A percentile compares a stretch with the other conserved stretches of the same genome.
Conservation (phyloP, 768 basidiomycete species). For the Pleurotus tuoliensis region DNA sequence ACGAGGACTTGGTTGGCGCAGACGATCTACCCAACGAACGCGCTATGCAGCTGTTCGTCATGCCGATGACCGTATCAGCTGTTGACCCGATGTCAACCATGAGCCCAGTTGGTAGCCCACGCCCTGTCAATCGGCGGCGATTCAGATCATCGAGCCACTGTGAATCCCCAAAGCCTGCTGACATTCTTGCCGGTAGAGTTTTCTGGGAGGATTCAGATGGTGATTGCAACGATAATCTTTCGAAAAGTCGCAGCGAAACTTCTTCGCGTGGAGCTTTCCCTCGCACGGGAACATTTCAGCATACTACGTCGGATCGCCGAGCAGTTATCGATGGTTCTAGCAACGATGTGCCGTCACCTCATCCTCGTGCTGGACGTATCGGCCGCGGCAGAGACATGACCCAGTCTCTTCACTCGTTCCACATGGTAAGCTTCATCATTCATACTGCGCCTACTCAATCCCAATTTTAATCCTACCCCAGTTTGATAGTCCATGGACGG, state of each 20-base stretch:
- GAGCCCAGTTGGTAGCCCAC: constrained; percentile 49
- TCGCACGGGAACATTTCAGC: constrained; percentile 38
- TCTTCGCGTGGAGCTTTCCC: constrained; percentile 27
- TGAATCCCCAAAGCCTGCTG: constrained; percentile 55
- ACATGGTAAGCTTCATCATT: constrained; percentile 23
- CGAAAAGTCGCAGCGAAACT: constrained; percentile 19
- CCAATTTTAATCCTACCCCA: constrained; percentile 17
- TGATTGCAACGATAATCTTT: constrained; percentile 27
- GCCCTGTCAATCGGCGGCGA: constrained; percentile 29
- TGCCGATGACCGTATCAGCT: constrained; percentile 57
- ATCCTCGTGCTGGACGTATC: constrained; percentile 25
- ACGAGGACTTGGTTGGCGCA: constrained; percentile 79
- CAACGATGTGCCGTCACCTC: constrained; percentile 46
- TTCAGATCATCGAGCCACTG: constrained; percentile 23
- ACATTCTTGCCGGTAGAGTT: constrained; percentile 62
- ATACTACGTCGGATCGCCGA: constrained; percentile 25
- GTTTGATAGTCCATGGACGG: constrained; percentile 5
- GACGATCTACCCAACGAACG: constrained; percentile 71
- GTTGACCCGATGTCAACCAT: constrained; percentile 78
- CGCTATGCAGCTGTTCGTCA: constrained; percentile 68
- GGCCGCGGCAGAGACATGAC: constrained; percentile 4
- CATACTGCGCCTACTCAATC: constrained; percentile 26
- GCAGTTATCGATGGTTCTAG: constrained; percentile 44
- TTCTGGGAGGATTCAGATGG: constrained; percentile 49
- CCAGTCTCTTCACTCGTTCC: constrained; percentile 13